Base-by-base conservation (phyloP, 2,329 filamentous ascomycete genomes). In the Botrytis paeoniae region DNA sequence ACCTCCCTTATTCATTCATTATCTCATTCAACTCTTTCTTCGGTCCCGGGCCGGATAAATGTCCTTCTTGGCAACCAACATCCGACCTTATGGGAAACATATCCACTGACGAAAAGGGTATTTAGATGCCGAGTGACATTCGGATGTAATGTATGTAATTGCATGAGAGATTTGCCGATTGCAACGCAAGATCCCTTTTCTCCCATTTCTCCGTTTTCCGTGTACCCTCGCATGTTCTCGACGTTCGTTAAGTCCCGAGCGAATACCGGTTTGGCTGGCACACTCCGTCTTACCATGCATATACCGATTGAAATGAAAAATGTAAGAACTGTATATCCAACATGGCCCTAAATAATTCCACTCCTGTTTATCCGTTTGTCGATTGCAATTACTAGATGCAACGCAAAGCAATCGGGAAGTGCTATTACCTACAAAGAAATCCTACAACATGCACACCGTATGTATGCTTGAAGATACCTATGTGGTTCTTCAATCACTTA, bases 101-200 rank as follows among this genome's bases (percentile, higher is more conserved):
- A 70, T 70, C 39, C 16, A 70, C 57, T 29, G n/a, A 43, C 54
- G 54, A 62, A 62, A 70, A 35, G 51, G 68, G 54, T 25, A 60
- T 62, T 35, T 8, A 45, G 54, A 37, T 70, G 54, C 54, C 68
- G 68, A 70, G 68, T 62, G 32, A 45, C 68, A 62, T 62, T 70
- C 68, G 54, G 68, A 60, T 70, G 37, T 70, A 43, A 70, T 70
- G 54, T 70, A 70, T 70, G 54, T 70, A 62, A 70, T 61, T 62
- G 68, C 68, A 70, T 57, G 25, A 69, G 35, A 57, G 65, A 69
- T 69, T 57, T 57, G 35, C 65, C 48, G 48, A 59, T 25, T 69
- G 65, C 51, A 69, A 69, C 65, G 37, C 35, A 41, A 69, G 65
- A 69, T 59, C n/a, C 65, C 37, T 10, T n/a, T 41, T 41, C 48